A percentile compares a stretch with the other conserved stretches of the same genome.
Evolutionary conservation across 306 rosid species (phyloP).

Genomic region (Crotalaria pallida): DNA sequence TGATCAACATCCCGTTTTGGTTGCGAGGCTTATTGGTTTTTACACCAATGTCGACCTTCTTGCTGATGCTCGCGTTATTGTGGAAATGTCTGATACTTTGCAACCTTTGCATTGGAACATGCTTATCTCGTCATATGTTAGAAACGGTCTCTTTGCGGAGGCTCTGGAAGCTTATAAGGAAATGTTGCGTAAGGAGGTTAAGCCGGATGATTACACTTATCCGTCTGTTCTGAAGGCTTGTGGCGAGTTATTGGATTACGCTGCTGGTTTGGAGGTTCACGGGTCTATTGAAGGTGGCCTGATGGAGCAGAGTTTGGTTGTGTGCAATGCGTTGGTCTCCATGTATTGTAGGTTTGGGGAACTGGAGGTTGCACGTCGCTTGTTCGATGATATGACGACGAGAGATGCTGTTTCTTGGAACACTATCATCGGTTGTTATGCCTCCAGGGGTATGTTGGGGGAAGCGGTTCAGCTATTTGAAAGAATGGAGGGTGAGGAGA

Average conservation of each 20-base stretch:
- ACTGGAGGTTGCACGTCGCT: constrained; percentile 51
- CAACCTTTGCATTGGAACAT: constrained; percentile 77
- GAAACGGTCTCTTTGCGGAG: constrained; percentile 39
- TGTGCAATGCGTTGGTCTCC: constrained; percentile 73
- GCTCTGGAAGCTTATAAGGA: constrained; percentile 58
- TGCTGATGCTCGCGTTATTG: constrained; percentile 45
- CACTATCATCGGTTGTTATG: constrained; percentile 67
- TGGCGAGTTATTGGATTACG: constrained; percentile 55
- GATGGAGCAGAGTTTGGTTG: constrained; percentile 55
- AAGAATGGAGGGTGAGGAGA: constrained; percentile 41
- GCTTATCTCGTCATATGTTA: constrained; percentile 60
- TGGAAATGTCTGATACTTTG: constrained; percentile 42
- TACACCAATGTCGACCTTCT: constrained; percentile 45
- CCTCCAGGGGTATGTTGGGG: constrained; percentile 63
- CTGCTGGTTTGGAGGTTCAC: constrained; percentile 62
- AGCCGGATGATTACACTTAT: constrained; percentile 76
- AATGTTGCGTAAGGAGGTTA: constrained; percentile 51
- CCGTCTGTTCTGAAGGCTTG: constrained; percentile 86
- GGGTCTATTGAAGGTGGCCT: constrained; percentile 45
- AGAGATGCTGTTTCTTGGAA: constrained; percentile 83
- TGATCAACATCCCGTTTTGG: constrained; percentile 48
- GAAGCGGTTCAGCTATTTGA: constrained; percentile 63
- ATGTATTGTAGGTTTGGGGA: constrained; percentile 84
- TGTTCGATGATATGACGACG: constrained; percentile 64
- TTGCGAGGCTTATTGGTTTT: constrained; percentile 58